Conservation (phyloP, 352 stramenopile genomes). For the Phytophthora aleatoria region DNA sequence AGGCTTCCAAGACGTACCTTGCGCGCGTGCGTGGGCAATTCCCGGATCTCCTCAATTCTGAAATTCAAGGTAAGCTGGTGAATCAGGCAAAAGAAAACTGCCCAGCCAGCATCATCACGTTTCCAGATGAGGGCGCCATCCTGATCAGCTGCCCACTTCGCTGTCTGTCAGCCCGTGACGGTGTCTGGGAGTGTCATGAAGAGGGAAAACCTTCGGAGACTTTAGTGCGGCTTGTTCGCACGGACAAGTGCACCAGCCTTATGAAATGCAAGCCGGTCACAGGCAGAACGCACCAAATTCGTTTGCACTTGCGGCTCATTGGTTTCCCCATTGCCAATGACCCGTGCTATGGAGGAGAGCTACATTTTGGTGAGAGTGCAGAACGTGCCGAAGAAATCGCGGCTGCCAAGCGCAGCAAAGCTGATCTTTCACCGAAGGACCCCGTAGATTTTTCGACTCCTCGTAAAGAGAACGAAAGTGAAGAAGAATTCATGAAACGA, state of each 20-base stretch:
- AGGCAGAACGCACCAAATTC: conserved; percentile 97
- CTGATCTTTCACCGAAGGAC: conserved; percentile 41
- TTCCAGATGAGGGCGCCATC: conserved; percentile 52
- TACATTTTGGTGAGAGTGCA: conserved; percentile 88
- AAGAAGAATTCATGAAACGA: conserved; percentile 78
- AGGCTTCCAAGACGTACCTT: conserved; percentile 95
- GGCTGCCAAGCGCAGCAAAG: conserved; percentile 44
- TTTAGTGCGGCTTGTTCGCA: conserved; percentile 61
- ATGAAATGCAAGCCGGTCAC: conserved; percentile 94
- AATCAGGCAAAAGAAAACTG: conserved; percentile 49
- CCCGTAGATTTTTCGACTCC: conserved; percentile 60
- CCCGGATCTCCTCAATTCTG: conserved; percentile 47
- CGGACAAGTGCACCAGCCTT: conserved; percentile 79
- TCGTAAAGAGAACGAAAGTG: conserved; percentile 57
- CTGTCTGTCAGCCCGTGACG: conserved; percentile 82
- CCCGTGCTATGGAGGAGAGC: conserved; percentile 95
- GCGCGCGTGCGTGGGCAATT: conserved; percentile 93
- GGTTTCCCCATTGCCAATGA: conserved; percentile 97
- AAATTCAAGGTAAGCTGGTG: conserved; percentile 46
- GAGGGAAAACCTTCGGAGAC: conserved; percentile 86
- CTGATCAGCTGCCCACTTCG: conserved; percentile 83
- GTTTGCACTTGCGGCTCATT: conserved; percentile 94
- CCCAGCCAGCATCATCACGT: conserved; percentile 54
- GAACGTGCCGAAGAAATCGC: conserved; percentile 53
- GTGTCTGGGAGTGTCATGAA: conserved; percentile 82